Evolutionary conservation across 495 filamentous ascomycete species (phyloP).

Genomic region (Aspergillus olivimuriae): DNA sequence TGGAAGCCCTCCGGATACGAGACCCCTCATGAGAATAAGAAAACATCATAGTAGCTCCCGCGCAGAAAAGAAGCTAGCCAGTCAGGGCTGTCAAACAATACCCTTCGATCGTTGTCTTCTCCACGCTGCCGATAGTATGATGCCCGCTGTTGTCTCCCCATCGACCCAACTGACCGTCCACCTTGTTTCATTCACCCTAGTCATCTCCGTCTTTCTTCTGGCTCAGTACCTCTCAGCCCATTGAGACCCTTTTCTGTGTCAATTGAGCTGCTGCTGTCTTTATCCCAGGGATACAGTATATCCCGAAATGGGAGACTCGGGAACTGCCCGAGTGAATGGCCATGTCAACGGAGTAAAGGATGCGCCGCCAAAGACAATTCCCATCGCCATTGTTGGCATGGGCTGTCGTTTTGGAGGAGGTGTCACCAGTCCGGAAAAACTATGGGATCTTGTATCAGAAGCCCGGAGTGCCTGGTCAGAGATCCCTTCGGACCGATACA

Average conservation of each 20-base stretch:
- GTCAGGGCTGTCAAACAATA: neutral
- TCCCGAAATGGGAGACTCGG: neutral
- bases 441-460: neutral
- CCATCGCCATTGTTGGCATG: constrained; percentile 2
- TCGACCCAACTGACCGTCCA: neutral
- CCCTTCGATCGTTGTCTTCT: neutral
- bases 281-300: neutral
- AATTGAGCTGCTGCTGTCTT: neutral
- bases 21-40: neutral
- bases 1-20: neutral
- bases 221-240: neutral
- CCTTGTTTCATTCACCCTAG: neutral
- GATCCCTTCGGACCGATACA: neutral
- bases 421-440: neutral
- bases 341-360: neutral
- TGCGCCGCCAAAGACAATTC: neutral
- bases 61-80: neutral
- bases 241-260: neutral
- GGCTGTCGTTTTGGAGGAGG: neutral
- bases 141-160: neutral
- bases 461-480: neutral
- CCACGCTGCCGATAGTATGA: neutral
- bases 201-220: neutral
- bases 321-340: neutral
- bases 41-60: neutral